Evolutionary conservation across 768 basidiomycete genomes (phyloP), one percentile per base, ranked within the genome.

Genomic region (Amanita pseudoporphyria): DNA sequence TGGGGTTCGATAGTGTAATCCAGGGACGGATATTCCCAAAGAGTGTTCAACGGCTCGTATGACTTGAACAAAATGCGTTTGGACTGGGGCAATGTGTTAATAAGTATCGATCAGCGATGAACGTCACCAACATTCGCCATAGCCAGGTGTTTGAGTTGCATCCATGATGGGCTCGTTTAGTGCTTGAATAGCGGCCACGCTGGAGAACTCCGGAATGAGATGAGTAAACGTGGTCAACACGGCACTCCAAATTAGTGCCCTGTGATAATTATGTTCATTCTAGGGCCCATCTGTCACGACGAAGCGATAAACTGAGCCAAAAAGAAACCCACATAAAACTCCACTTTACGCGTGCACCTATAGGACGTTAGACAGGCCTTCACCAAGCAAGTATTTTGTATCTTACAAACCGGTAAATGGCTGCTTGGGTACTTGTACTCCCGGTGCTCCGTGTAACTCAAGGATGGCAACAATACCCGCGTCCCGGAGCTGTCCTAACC

Each of bases 91-190:
- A 16, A 14, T 21, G 26, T 50, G 12, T 47, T 31, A 21, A 41
- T 12, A 28, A 19, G 35, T 22, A 38, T 37, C 18, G 30, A 36
- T 32, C 33, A 12, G 47, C 37, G 30, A 35, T 24, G 30, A 6
- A 49, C 48, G 35, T 12, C 12, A 55, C 79, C 47, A 59, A 87
- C 86, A 90, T 36, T 72, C 68, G 19, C 85, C 86, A 39, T 84
- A 80, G 24, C 71, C 77, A 0, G 87, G 86, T 1, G 87, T 89
- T 53, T 71, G 62, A 14, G 49, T 59, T 6, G 84, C 83, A 57
- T 90, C 66, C 82, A 79, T 83, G 56, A 86, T 78, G 0, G 83
- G 84, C 51, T 90, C 87, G 53, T 90, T 90, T 22, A 83, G 70
- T 1, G 87, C 87, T 56, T 90, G 76, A 26, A 90, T 82, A 1